A percentile compares a stretch with the other conserved stretches of the same genome.
Conservation (phyloP, 139 green algal species). For the Desmodesmus armatus region DNA sequence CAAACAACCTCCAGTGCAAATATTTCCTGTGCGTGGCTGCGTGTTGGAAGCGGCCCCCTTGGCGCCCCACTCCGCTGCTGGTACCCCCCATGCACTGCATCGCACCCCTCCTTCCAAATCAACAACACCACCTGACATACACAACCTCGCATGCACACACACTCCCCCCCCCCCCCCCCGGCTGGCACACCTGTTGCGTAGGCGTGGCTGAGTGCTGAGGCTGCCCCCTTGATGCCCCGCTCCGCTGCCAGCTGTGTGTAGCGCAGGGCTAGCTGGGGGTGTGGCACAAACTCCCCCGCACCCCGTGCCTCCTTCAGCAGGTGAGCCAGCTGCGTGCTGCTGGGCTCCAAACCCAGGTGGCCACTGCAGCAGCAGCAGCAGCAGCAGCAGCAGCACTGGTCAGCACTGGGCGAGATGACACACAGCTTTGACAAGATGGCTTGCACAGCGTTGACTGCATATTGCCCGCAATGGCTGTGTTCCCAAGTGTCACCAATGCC, state of each 20-base stretch:
- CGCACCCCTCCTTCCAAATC: too few species aligned
- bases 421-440: not conserved
- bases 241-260: slow-evolving; percentile 48
- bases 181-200: slow-evolving; percentile 31
- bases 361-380: slow-evolving; percentile 5
- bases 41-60: too few species aligned
- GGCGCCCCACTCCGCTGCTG: too few species aligned
- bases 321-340: slow-evolving; percentile 42
- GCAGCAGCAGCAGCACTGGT: not conserved
- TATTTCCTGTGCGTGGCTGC: too few species aligned
- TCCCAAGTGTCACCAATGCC: too few species aligned
- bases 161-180: not conserved
- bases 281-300: slow-evolving; percentile 28
- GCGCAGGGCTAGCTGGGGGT: slow-evolving; percentile 32
- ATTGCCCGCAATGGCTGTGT: too few species aligned
- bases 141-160: too few species aligned
- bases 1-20: too few species aligned
- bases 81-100: too few species aligned
- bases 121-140: too few species aligned
- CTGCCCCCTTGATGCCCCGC: slow-evolving; percentile 50
- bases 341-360: slow-evolving; percentile 52
- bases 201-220: slow-evolving; percentile 45
- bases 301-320: slow-evolving; percentile 36
- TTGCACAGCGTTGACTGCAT: too few species aligned
- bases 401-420: not conserved